A percentile compares a stretch with the other conserved stretches of the same genome.
phyloP scores from a whole-genome alignment of 2,329 filamentous ascomycete species.

The Phialophora verrucosa region DNA sequence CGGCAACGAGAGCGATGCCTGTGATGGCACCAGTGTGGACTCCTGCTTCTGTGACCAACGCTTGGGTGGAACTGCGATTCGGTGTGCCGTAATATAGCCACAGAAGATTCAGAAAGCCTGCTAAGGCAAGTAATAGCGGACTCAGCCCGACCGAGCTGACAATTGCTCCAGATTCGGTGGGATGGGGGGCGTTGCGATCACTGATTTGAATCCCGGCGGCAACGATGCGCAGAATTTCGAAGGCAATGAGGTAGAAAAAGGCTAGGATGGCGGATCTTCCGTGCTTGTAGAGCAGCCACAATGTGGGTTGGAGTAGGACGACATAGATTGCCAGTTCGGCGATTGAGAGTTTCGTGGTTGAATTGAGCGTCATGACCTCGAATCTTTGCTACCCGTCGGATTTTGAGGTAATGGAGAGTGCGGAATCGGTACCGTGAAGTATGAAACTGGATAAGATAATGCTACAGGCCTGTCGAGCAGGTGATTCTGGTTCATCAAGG shows the following conservation, averaged over 20 bases:
- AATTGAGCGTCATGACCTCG: constrained; percentile 21
- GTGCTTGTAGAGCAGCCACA: constrained; percentile 47
- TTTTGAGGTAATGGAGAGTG: neutral
- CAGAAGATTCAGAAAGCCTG: constrained; percentile 48
- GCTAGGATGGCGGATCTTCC: constrained; percentile 46
- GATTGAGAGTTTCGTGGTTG: constrained; percentile 26
- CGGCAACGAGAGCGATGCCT: constrained; percentile 21
- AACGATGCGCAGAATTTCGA: constrained; percentile 48
- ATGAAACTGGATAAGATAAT: neutral
- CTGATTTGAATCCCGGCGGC: constrained; percentile 43
- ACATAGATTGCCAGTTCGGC: constrained; percentile 45
- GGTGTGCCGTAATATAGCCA: constrained; percentile 32
- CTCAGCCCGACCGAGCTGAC: constrained; percentile 50
- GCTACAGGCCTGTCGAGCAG: neutral
- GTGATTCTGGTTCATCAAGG: neutral
- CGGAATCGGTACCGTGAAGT: neutral
- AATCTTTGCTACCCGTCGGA: neutral
- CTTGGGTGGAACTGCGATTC: neutral
- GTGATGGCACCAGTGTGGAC: constrained; percentile 22
- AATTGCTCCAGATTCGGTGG: constrained; percentile 43
- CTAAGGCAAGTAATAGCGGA: constrained; percentile 43
- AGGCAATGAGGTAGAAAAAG: constrained; percentile 49
- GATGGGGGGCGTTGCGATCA: constrained; percentile 17
- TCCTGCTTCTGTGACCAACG: constrained; percentile 2
- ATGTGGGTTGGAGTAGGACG: constrained; percentile 42